phyloP scores from a whole-genome alignment of 768 basidiomycete species.

The Kwoniella newhampshirensis region DNA sequence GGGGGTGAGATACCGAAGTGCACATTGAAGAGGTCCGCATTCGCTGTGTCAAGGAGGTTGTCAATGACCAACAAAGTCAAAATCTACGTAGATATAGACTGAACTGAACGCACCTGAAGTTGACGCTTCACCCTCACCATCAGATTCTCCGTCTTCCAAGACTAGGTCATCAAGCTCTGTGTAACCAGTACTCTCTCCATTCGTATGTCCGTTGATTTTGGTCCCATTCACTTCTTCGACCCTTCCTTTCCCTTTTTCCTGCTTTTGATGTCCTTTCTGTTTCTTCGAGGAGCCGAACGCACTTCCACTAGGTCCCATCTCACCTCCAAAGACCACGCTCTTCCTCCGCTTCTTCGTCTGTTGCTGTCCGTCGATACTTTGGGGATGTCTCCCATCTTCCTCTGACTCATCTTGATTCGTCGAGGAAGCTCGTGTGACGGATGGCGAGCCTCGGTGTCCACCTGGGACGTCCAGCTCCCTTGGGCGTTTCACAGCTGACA shows the following conservation, averaged over 20 bases:
- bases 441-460: constrained; percentile 37
- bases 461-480: constrained; percentile 47
- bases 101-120: constrained; percentile 4
- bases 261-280: constrained; percentile 29
- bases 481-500: constrained; percentile 69
- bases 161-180: constrained; percentile 2
- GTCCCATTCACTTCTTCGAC: constrained; percentile 35
- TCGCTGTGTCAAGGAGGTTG: constrained; percentile 1
- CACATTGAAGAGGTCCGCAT: constrained; percentile 62
- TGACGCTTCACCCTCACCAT: constrained; percentile 13
- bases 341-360: constrained; percentile 40
- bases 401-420: too few relatives aligned
- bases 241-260: constrained; percentile 27
- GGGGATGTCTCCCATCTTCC: not conserved
- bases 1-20: constrained; percentile 70
- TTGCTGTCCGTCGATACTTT: constrained; percentile 48
- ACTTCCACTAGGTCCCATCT: constrained; percentile 53
- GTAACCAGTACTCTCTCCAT: constrained; percentile 12
- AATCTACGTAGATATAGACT: not conserved
- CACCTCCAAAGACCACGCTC: constrained; percentile 49
- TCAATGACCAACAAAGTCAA: too few relatives aligned
- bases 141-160: constrained; percentile 17
- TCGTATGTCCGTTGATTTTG: constrained; percentile 19
- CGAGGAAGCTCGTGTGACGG: constrained; percentile 10
- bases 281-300: constrained; percentile 35